These are phyloP conservation scores for Lentinus polychrous DNA, from an alignment of 1,284 basidiomycete species.

Conservation along the genomic window DNA sequence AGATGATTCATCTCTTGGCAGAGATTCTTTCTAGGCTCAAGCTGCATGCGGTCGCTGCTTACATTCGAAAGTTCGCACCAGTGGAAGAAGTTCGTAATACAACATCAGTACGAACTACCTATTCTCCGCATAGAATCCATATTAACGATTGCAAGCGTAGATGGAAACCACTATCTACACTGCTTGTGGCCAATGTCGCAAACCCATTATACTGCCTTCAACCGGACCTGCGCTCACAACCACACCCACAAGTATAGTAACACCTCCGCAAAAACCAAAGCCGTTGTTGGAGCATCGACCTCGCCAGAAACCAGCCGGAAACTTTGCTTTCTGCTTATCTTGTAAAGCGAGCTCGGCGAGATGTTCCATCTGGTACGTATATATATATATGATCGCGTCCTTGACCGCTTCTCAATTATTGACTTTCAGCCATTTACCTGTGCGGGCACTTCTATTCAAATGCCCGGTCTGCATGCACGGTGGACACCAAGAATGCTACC, in stretches of 20 bases:
- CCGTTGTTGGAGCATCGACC: neutral
- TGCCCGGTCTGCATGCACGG: constrained; percentile 72
- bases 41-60: constrained; percentile 58
- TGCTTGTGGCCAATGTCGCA: constrained; percentile 58
- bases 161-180: constrained; percentile 64
- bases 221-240: constrained; percentile 15
- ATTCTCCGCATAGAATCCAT: neutral
- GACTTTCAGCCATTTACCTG: constrained; percentile 63
- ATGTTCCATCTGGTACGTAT: constrained; percentile 71
- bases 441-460: constrained; percentile 57
- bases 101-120: constrained; percentile 39
- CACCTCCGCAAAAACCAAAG: neutral
- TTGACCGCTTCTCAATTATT: no score
- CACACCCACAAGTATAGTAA: constrained; percentile 21
- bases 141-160: constrained; percentile 26
- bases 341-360: constrained; percentile 44
- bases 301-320: constrained; percentile 24
- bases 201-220: constrained; percentile 43
- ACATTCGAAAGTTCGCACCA: constrained; percentile 57
- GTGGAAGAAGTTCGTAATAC: constrained; percentile 41
- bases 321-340: constrained; percentile 38
- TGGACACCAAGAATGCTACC: constrained; percentile 70
- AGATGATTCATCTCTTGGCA: constrained; percentile 21
- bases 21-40: constrained; percentile 56
- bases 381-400: no score